Evolutionary conservation across 331 rosid genomes (phyloP).

Genomic region (Erythrophleum ivorense): DNA sequence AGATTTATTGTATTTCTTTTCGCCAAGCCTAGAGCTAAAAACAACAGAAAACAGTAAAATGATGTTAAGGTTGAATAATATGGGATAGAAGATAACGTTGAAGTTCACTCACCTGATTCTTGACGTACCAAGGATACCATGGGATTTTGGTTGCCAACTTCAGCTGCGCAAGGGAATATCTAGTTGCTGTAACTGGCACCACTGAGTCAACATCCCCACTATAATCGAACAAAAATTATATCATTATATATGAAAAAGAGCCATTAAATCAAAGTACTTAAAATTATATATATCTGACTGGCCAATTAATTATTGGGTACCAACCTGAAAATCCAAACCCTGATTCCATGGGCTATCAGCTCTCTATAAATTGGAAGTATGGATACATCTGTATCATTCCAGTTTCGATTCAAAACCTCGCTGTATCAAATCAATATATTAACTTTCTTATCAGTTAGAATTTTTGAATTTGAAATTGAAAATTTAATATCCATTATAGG

Average conservation of each 20-base stretch:
- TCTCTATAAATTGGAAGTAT: conserved; percentile 90
- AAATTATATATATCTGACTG: neutral
- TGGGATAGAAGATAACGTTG: neutral
- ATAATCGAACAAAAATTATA: neutral
- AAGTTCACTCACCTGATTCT: conserved; percentile 69
- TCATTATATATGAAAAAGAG: neutral
- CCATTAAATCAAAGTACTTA: neutral
- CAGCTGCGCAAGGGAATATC: conserved; percentile 83
- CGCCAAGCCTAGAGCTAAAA: too few relatives aligned
- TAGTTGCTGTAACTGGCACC: conserved; percentile 97
- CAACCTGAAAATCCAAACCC: conserved; percentile 97
- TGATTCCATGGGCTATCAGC: conserved; percentile 77
- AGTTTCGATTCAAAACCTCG: conserved; percentile 84
- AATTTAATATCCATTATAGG: neutral
- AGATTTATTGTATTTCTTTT: too few relatives aligned
- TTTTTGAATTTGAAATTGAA: neutral
- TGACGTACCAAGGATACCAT: conserved; percentile 99
- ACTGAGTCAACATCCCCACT: conserved; percentile 98
- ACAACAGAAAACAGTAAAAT: too few relatives aligned
- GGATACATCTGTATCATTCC: conserved; percentile 92
- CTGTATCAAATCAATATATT: conserved; percentile 51
- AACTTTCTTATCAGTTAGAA: neutral
- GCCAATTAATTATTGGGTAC: neutral
- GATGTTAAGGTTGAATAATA: neutral
- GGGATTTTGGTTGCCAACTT: conserved; percentile 76